A percentile compares a stretch with the other conserved stretches of the same genome.
Evolutionary conservation across 2,329 filamentous ascomycete species (phyloP).

Genomic region (Cryoendolithus antarcticus): DNA sequence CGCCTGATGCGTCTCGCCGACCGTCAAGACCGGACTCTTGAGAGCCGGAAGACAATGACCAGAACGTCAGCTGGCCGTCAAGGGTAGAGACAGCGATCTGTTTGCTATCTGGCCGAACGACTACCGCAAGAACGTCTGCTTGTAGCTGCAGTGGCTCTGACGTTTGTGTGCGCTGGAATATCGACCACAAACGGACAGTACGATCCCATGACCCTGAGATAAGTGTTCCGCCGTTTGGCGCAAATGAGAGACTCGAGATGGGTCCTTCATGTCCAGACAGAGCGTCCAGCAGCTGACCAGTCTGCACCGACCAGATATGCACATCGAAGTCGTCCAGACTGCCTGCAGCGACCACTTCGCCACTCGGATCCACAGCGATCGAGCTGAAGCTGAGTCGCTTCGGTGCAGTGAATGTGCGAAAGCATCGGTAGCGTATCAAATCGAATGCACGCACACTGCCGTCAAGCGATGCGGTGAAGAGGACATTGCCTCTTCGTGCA

Average conservation of each 20-base stretch:
- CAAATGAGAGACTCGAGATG: conserved; percentile 76
- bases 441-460: conserved; percentile 95
- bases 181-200: conserved; percentile 90
- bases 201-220: conserved; percentile 95
- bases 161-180: conserved; percentile 87
- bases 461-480: conserved; percentile 91
- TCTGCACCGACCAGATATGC: conserved; percentile 97
- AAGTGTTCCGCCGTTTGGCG: conserved; percentile 70
- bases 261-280: conserved; percentile 89
- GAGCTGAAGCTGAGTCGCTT: conserved; percentile 85
- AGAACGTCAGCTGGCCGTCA: conserved; percentile 90
- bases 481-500: conserved; percentile 83
- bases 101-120: conserved; percentile 77
- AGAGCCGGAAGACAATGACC: conserved; percentile 77
- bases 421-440: conserved; percentile 88
- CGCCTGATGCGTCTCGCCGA: conserved; percentile 82
- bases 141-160: conserved; percentile 88
- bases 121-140: conserved; percentile 76
- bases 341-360: conserved; percentile 89
- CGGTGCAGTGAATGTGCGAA: conserved; percentile 91
- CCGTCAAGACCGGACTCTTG: conserved; percentile 82
- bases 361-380: conserved; percentile 90
- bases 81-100: conserved; percentile 86
- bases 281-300: conserved; percentile 83
- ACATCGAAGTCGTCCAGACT: conserved; percentile 95